Evolutionary conservation across 495 filamentous ascomycete species (phyloP), one percentile per base, ranked within the genome.

Genomic region (Platismatia glauca): DNA sequence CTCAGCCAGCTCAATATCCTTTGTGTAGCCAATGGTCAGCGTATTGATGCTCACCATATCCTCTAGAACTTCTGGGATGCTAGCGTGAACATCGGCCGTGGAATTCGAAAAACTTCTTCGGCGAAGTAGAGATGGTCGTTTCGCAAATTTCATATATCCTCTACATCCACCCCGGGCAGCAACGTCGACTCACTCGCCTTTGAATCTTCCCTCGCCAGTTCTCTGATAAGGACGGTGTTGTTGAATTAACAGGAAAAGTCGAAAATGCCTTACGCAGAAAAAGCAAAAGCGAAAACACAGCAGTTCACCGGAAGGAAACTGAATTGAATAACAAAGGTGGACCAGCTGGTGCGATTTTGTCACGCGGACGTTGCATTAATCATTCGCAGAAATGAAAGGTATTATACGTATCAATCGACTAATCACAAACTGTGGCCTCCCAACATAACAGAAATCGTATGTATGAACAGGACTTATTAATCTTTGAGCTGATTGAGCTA

Each of bases 391-490:
- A 60, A 57, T 50, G 38, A 57, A 43, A 68, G 64, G 46, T 68
- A 66, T 63, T 68, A 68, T 63, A 64, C 29, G 16, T 66, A 68
- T 64, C 37, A 15, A 55, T 68, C 52, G 35, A 66, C 16, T n/a
- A 27, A 58, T 62, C 34, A 58, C n/a, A 6, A 48, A 48, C 5
- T 11, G 22, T 48, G 8, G 5, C 8, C 44, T 48, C 5, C 5
- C 9, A 48, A 5, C 5, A 48, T 48, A 24, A 48, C 13, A 48
- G 22, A 48, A 48, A 48, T 48, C 5, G 22, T 48, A 48, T 13
- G 5, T 48, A 48, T 48, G 5, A 48, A 48, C 9, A 0, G 1
- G 22, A 48, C 13, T 4, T 48, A 48, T 48, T 8, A n/a, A 43
- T 2, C 41, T 43, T 43, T 43, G 8, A 43, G 18, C 41, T 43